A percentile compares a stretch with the other conserved stretches of the same genome.
Evolutionary conservation across 257 asterid genomes (phyloP).

Genomic region (Henckelia pumila): DNA sequence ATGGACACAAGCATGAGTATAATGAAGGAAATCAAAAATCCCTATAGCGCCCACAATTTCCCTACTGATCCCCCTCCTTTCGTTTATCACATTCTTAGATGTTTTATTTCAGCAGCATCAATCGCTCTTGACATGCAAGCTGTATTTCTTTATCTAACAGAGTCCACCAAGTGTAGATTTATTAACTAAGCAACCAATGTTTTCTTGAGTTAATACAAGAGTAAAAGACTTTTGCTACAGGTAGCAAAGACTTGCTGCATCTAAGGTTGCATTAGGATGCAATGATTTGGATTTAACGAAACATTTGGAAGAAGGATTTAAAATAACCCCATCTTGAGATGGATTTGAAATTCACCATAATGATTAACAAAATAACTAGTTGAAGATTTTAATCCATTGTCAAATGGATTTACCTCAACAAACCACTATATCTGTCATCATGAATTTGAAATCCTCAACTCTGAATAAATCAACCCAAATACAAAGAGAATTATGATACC

Average conservation of each 20-base stretch:
- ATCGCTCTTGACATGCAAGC: slow-evolving; percentile 6
- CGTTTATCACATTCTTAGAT: background rate
- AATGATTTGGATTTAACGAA: too few species aligned
- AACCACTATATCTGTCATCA: too few species aligned
- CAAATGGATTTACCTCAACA: too few species aligned
- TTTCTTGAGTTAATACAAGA: background rate
- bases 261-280: too few species aligned
- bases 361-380: too few species aligned
- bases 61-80: background rate
- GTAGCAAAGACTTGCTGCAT: slow-evolving; percentile 10
- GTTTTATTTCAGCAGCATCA: slow-evolving; percentile 9
- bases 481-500: too few species aligned
- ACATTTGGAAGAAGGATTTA: too few species aligned
- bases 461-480: background rate
- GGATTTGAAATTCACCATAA: too few species aligned
- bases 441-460: too few species aligned
- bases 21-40: slow-evolving; percentile 6
- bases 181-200: background rate
- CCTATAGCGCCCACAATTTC: background rate
- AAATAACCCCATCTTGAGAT: too few species aligned
- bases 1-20: slow-evolving; percentile 10
- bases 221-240: background rate
- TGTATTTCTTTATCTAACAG: slow-evolving; percentile 8
- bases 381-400: too few species aligned
- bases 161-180: background rate